Conservation (phyloP, 108 stramenopile genomes). For the Nitzschia sp. region DNA sequence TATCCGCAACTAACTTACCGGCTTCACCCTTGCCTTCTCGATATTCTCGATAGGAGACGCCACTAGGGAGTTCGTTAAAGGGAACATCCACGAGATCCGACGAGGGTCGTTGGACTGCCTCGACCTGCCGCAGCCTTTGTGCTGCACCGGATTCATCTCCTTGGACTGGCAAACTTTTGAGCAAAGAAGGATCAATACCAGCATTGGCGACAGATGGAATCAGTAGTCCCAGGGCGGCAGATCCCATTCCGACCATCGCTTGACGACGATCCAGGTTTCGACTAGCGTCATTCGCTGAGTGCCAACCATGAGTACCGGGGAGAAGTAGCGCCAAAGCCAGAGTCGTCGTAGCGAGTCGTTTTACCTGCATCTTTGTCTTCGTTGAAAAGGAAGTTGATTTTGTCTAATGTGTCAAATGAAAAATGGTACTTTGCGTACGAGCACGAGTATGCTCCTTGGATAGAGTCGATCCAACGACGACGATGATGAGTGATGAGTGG, state of each 20-base stretch:
- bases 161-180: conserved; percentile 51
- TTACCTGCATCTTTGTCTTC: no score
- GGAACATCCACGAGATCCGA: conserved; percentile 57
- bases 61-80: conserved; percentile 54
- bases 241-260: background rate
- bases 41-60: conserved; percentile 66
- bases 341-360: no score
- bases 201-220: conserved; percentile 35
- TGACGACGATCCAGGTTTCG: background rate
- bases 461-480: no score
- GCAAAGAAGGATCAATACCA: conserved; percentile 60
- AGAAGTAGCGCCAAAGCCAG: no score
- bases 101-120: conserved; percentile 46
- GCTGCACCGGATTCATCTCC: conserved; percentile 61
- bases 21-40: conserved; percentile 67
- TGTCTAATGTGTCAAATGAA: no score
- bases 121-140: conserved; percentile 57
- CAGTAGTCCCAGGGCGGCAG: background rate
- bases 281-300: no score
- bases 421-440: no score
- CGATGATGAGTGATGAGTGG: no score
- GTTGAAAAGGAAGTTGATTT: no score
- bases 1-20: conserved; percentile 4
- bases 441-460: no score
- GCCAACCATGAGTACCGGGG: no score